These are phyloP conservation scores for Chaetomiaceae sp. DNA, from an alignment of 2,329 filamentous ascomycete species.

Conservation along the genomic window DNA sequence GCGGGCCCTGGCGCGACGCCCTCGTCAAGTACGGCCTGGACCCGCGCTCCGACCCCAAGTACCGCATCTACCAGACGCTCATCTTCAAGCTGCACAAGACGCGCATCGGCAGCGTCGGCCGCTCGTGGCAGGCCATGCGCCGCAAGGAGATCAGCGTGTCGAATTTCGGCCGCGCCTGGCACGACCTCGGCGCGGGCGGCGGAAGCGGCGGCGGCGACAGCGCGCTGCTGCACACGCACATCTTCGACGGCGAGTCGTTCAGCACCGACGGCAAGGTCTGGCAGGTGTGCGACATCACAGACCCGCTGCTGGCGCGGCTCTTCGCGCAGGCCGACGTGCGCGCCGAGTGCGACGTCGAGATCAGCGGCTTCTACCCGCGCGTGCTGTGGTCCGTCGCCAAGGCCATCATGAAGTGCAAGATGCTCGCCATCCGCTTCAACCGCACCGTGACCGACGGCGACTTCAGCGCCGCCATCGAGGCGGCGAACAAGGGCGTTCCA, in stretches of 20 bases:
- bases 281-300: conserved; percentile 89
- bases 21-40: conserved; percentile 84
- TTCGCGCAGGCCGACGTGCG: conserved; percentile 61
- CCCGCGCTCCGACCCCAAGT: conserved; percentile 70
- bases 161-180: conserved; percentile 30
- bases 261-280: conserved; percentile 82
- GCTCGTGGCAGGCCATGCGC: conserved; percentile 48
- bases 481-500: conserved; percentile 18
- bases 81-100: conserved; percentile 70
- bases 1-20: conserved; percentile 86
- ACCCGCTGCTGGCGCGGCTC: conserved; percentile 65
- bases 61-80: conserved; percentile 81
- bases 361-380: conserved; percentile 80
- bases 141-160: conserved; percentile 30
- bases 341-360: conserved; percentile 51
- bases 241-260: conserved; percentile 76
- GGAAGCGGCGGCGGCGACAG: conserved; percentile 13
- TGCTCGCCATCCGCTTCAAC: conserved; percentile 60
- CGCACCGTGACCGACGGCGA: conserved; percentile 46
- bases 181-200: conserved; percentile 17
- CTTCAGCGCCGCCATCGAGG: conserved; percentile 41
- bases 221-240: conserved; percentile 50
- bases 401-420: conserved; percentile 82
- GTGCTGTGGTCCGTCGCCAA: conserved; percentile 80
- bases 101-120: conserved; percentile 42